Evolutionary conservation across 164 flowering plant genomes (phyloP).

Genomic region (Vitis rotundifolia): DNA sequence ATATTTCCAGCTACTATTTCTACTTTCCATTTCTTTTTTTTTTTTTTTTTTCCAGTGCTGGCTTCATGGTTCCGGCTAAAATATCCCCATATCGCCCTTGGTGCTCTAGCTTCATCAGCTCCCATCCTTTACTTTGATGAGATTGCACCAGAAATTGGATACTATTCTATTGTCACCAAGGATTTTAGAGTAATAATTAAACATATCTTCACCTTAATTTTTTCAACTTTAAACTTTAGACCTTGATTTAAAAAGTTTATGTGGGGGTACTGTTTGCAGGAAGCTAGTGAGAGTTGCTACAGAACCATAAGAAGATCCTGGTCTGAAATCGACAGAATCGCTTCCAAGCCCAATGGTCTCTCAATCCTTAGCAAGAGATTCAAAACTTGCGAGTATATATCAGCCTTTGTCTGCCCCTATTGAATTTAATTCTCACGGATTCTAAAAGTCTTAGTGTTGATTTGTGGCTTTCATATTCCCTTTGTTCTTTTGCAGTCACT

Average conservation of each 20-base stretch:
- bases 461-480: no score
- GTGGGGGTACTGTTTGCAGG: slow-evolving; percentile 27
- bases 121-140: slow-evolving; percentile 33
- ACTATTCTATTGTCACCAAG: slow-evolving; percentile 33
- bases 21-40: background rate
- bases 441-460: no score
- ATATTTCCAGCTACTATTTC: no score
- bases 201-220: background rate
- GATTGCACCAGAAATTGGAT: slow-evolving; percentile 27
- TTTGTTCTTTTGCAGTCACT: slow-evolving; percentile 5
- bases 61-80: slow-evolving; percentile 45
- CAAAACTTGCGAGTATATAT: slow-evolving; percentile 55
- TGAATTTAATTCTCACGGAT: no score
- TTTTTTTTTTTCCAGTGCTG: slow-evolving; percentile 28
- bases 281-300: slow-evolving; percentile 50
- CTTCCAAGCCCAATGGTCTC: slow-evolving; percentile 47
- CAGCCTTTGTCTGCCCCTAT: background rate
- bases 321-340: slow-evolving; percentile 47
- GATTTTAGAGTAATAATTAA: slow-evolving; percentile 26
- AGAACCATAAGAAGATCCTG: slow-evolving; percentile 50
- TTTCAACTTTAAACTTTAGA: background rate
- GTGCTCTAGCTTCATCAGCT: slow-evolving; percentile 48
- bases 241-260: background rate
- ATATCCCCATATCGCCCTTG: slow-evolving; percentile 39
- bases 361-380: slow-evolving; percentile 39